Conservation (phyloP, 2,329 filamentous ascomycete species). For the Fusarium longipes region DNA sequence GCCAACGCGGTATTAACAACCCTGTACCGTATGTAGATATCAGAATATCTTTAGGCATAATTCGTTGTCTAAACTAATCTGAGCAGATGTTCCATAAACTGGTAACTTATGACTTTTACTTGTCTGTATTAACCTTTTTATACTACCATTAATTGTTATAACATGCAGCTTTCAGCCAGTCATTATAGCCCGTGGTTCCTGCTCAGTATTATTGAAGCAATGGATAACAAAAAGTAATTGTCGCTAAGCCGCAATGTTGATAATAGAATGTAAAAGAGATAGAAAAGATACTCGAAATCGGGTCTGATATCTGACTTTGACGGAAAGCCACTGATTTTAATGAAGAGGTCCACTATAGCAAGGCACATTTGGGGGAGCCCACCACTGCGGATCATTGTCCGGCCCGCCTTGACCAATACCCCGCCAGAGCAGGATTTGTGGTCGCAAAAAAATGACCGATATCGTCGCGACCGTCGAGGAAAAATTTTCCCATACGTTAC, state of each 20-base stretch:
- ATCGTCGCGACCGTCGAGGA: conserved; percentile 28
- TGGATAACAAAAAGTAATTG: neutral
- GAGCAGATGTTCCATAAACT: neutral
- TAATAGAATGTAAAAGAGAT: neutral
- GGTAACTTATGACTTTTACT: neutral
- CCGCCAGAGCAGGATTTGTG: conserved; percentile 26
- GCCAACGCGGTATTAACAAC: conserved; percentile 2
- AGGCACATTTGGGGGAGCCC: conserved; percentile 11
- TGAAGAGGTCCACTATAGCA: conserved; percentile 12
- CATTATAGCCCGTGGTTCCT: neutral
- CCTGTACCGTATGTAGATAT: neutral
- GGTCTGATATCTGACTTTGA: neutral
- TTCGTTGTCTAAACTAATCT: neutral
- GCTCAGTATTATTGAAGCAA: too few relatives aligned
- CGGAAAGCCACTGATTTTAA: neutral
- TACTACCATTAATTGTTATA: neutral
- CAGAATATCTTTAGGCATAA: neutral
- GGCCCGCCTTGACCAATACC: conserved; percentile 31
- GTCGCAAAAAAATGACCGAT: conserved; percentile 32
- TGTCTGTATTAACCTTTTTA: neutral
- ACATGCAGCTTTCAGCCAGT: neutral
- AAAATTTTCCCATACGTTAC: conserved; percentile 30
- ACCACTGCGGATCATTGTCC: conserved; percentile 27
- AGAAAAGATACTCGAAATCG: neutral
- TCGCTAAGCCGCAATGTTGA: neutral